Conservation (phyloP, 1,284 basidiomycete species). For the Caloboletus inedulis region DNA sequence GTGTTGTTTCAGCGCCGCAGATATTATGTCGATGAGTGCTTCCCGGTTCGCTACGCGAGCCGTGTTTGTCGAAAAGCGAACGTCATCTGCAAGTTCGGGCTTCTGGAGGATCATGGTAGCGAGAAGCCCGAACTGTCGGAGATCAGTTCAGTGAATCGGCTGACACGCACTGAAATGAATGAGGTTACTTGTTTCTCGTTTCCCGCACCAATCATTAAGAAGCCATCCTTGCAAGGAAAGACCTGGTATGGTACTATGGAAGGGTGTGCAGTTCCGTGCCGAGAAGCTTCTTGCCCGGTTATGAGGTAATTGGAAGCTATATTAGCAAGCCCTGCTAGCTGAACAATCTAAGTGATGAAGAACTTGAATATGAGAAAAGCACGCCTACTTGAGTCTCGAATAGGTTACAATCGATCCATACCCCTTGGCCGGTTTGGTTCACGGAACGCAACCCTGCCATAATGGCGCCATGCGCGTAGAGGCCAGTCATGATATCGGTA, state of each 20-base stretch:
- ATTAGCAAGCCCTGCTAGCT: constrained; percentile 91
- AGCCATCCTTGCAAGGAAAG: constrained; percentile 86
- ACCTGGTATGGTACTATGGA: constrained; percentile 92
- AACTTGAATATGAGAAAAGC: constrained; percentile 8
- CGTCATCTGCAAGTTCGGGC: constrained; percentile 56
- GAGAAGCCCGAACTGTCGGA: constrained; percentile 65
- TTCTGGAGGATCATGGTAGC: constrained; percentile 56
- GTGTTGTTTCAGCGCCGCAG: constrained; percentile 54
- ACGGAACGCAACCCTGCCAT: constrained; percentile 87
- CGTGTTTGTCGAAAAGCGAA: constrained; percentile 70
- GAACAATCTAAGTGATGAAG: constrained; percentile 12
- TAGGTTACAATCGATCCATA: constrained; percentile 88
- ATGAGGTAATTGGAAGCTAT: constrained; percentile 94
- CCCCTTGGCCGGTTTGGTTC: constrained; percentile 81
- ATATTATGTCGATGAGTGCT: constrained; percentile 72
- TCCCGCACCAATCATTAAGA: constrained; percentile 91
- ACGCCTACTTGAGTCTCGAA: constrained; percentile 76
- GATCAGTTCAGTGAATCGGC: constrained; percentile 12
- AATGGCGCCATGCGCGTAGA: constrained; percentile 93
- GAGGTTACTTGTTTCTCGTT: constrained; percentile 78
- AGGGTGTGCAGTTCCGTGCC: constrained; percentile 90
- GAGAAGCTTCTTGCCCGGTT: constrained; percentile 78
- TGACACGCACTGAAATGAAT: constrained; percentile 1
- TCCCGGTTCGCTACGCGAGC: constrained; percentile 75
- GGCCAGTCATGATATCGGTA: constrained; percentile 87